These are phyloP conservation scores for Trichosporon faecale DNA, from an alignment of 1,284 basidiomycete species.

Conservation along the genomic window DNA sequence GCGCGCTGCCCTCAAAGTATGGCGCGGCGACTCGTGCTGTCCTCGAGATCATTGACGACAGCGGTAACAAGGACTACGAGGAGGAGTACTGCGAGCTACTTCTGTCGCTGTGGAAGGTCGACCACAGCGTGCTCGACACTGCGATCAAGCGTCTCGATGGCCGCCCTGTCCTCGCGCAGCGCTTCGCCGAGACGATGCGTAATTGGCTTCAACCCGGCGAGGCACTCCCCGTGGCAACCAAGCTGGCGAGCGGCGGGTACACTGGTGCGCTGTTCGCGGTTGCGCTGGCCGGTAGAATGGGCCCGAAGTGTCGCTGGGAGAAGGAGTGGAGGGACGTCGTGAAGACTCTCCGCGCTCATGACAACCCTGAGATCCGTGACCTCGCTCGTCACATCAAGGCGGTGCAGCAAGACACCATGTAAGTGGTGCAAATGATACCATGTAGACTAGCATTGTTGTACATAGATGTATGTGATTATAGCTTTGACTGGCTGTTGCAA, in stretches of 20 bases:
- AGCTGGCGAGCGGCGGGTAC: not conserved
- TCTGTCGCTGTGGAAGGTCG: not conserved
- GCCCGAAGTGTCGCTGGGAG: not conserved
- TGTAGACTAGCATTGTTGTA: not conserved
- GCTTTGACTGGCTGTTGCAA: not conserved
- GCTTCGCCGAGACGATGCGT: not conserved
- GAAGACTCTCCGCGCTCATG: not conserved
- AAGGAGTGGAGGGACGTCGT: not conserved
- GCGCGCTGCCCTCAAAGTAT: not conserved
- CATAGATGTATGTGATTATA: not conserved
- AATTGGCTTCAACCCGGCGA: not conserved
- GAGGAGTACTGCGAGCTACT: constrained; percentile 2
- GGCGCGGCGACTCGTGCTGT: not conserved
- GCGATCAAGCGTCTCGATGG: not conserved
- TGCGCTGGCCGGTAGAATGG: not conserved
- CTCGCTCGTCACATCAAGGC: not conserved
- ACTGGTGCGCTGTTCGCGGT: not conserved
- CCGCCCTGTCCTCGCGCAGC: not conserved
- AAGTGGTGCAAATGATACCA: not conserved
- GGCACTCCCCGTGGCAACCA: not conserved
- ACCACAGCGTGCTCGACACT: not conserved
- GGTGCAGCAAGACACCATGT: not conserved
- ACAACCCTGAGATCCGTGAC: not conserved
- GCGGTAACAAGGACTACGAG: not conserved
- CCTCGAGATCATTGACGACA: not conserved